Evolutionary conservation across 371 early-diverging fungal species (phyloP).

Genomic region (Mortierella sp.): DNA sequence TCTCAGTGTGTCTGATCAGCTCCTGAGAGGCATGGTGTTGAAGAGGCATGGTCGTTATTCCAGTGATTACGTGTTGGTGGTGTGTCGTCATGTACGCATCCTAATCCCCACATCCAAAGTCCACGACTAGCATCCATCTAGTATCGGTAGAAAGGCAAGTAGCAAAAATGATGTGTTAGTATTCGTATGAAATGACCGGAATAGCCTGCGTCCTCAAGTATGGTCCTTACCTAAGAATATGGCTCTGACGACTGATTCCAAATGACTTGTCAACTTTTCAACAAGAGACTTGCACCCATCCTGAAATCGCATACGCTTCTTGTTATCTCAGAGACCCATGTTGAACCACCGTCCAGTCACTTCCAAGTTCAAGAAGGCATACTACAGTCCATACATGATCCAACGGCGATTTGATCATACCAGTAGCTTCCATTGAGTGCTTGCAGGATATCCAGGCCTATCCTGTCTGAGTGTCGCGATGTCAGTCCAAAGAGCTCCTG

Average conservation of each 20-base stretch:
- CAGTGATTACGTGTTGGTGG: constrained; percentile 43
- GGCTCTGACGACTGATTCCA: constrained; percentile 27
- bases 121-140: constrained; percentile 44
- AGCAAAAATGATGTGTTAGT: no score
- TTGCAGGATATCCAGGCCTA: constrained; percentile 47
- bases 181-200: no score
- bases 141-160: no score
- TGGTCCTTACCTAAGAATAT: constrained; percentile 35
- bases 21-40: constrained; percentile 50
- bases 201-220: no score
- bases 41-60: constrained; percentile 47
- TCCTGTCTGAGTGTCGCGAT: constrained; percentile 35
- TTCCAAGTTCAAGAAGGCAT: constrained; percentile 51
- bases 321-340: constrained; percentile 47
- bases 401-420: constrained; percentile 14
- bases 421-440: constrained; percentile 2
- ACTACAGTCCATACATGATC: constrained; percentile 50
- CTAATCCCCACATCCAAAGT: constrained; percentile 54
- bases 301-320: constrained; percentile 48
- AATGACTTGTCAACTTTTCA: constrained; percentile 25
- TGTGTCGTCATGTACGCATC: constrained; percentile 44
- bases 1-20: constrained; percentile 20
- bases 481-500: constrained; percentile 36
- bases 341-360: constrained; percentile 55
- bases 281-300: constrained; percentile 50